phyloP scores from a whole-genome alignment of 2,329 filamentous ascomycete species.

The Hypomyces perniciosus region DNA sequence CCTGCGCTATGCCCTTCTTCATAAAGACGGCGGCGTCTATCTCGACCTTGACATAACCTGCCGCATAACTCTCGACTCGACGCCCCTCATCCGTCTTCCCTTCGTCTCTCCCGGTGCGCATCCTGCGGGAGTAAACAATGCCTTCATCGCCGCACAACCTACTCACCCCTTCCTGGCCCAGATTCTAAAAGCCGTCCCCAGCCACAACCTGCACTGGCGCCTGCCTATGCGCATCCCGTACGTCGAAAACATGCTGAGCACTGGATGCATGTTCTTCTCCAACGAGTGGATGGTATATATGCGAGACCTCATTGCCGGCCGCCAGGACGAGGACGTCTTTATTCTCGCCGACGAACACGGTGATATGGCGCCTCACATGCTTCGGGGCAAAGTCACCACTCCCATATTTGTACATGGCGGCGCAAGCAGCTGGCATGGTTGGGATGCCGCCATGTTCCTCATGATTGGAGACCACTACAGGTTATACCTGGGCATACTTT shows the following conservation, averaged over 20 bases:
- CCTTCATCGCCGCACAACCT: slow-evolving; percentile 17
- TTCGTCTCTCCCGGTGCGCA: slow-evolving; percentile 19
- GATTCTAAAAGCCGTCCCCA: slow-evolving; percentile 16
- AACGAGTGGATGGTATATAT: slow-evolving; percentile 22
- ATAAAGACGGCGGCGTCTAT: slow-evolving; percentile 21
- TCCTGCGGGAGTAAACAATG: slow-evolving; percentile 21
- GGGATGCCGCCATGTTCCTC: slow-evolving; percentile 19
- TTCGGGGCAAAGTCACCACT: slow-evolving; percentile 18
- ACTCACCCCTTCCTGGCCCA: slow-evolving; percentile 16
- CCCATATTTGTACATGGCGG: slow-evolving; percentile 21
- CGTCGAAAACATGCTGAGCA: slow-evolving; percentile 23
- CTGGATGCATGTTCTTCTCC: slow-evolving; percentile 23
- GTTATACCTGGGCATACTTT: slow-evolving; percentile 10
- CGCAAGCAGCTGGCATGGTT: slow-evolving; percentile 22
- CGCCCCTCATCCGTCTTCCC: slow-evolving; percentile 16
- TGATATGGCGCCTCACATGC: slow-evolving; percentile 20
- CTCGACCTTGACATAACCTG: slow-evolving; percentile 21
- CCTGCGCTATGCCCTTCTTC: slow-evolving; percentile 18
- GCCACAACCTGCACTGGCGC: slow-evolving; percentile 19
- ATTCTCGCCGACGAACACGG: slow-evolving; percentile 16
- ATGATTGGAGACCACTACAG: slow-evolving; percentile 18
- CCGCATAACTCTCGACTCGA: slow-evolving; percentile 15
- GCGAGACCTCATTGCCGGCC: slow-evolving; percentile 9
- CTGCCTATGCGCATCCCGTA: slow-evolving; percentile 21
- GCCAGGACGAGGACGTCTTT: slow-evolving; percentile 7